Base-by-base conservation (phyloP, 2,329 filamentous ascomycete genomes). In the Sporothrix globosa region DNA sequence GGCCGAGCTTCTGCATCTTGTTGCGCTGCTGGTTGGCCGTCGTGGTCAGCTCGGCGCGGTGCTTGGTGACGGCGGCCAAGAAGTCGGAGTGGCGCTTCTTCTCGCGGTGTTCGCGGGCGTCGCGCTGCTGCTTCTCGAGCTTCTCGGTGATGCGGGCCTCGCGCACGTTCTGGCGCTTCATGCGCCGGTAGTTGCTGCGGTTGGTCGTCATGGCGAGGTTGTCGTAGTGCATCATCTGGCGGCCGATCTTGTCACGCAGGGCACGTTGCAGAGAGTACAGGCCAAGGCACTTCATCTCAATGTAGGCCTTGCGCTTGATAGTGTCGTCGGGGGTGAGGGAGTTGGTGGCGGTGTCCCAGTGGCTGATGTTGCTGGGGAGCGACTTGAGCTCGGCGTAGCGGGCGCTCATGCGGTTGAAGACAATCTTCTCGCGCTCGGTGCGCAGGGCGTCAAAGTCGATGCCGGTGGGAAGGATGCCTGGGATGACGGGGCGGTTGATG, bases 121-220 rank as follows among this genome's bases (percentile, higher is more conserved):
- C 95, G 70, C 96, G 92, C 79, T 99, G 96, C 80, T 99, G 94
- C 83, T 98, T 98, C 87, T 99, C 96, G 1, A 99, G 88, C 81
- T 97, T 99, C 86, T 99, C 96, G 0, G 96, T 99, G 74, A 99
- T 96, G 70, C 95, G 91, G 70, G 96, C 96, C 82, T 99, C 96
- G 48, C 95, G 91, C 66, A 98, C 86, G 66, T 91, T 97, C 80
- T 97, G 95, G 83, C 97, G 98, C 90, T 99, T 99, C 84, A 96
- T 91, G 67, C 96, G 90, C 48, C 96, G 91, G 80, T 97, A 97
- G 77, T 90, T 88, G 68, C 92, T 90, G 67, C 96, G 90, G 78
- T 99, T 99, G 0, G 94, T 95, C 1, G 95, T 97, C 92, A 97
- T 97, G 58, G 94, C 95, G 39, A 98, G 87, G 76, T 97, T 98